Conservation (phyloP, 169 alveolate genomes). For the Toxoplasma gondii region DNA sequence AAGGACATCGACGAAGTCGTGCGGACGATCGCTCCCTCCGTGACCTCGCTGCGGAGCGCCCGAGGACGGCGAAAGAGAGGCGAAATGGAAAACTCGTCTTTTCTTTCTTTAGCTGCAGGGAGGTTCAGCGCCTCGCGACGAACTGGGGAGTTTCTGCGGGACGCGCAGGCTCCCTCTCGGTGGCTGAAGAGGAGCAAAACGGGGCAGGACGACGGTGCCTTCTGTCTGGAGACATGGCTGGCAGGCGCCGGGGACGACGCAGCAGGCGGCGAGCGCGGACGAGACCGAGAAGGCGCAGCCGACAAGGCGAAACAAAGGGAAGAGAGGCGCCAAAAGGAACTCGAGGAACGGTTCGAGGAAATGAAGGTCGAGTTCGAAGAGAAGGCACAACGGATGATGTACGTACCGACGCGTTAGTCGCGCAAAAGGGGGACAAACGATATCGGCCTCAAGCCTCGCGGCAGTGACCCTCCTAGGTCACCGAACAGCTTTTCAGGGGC, state of each 20-base stretch:
- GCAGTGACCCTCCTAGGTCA: too few species aligned
- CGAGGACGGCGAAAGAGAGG: slow-evolving; percentile 6
- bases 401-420: background rate
- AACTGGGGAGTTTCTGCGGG: background rate
- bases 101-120: background rate
- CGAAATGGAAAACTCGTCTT: background rate
- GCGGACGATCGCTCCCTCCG: background rate
- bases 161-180: background rate
- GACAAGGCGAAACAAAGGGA: background rate
- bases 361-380: slow-evolving; percentile 9
- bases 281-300: background rate
- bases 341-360: background rate
- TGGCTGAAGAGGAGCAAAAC: background rate
- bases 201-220: background rate
- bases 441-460: too few species aligned
- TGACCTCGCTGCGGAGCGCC: background rate
- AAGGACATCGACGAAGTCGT: slow-evolving; percentile 10
- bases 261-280: background rate
- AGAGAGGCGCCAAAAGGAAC: slow-evolving; percentile 5
- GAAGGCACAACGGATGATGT: background rate
- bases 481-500: too few species aligned
- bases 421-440: background rate
- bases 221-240: background rate
- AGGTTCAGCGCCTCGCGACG: background rate
- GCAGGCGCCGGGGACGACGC: background rate